Base-by-base conservation (phyloP, 192 early-diverging fungal species). In the Cetraspora pellucida region DNA sequence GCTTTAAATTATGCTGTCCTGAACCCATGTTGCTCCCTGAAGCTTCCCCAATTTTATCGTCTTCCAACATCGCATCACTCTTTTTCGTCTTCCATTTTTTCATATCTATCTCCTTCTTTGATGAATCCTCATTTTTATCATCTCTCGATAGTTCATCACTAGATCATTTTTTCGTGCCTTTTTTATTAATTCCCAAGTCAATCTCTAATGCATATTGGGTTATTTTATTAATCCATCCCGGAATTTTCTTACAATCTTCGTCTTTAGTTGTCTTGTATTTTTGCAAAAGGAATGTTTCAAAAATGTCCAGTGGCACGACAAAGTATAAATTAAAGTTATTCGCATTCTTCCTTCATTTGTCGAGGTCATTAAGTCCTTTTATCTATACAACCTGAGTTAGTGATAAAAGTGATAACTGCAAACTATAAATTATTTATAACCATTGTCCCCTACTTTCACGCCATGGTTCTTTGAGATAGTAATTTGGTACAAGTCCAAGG, bases 131-230 rank as follows among this genome's bases (percentile, higher is more conserved):
- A 25, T 14, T 63, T 0, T 27, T 9, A 16, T 52, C 17, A 19
- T 9, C 17, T 52, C 17, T 9, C 10, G 17, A 52, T 19, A 52
- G 2, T 2, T 2, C 17, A 52, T 52, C 17, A 52, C 49, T 52
- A 52, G 49, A 52, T 52, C 17, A 9, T 52, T 52, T 52, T 52
- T 16, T 52, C 17, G 17, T 9, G 49, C 10, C 17, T 16, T 52
- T 49, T 0, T 49, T 10, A 13, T 19, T 49, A 37, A 37, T 37
- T 37, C 5, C 66, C 9, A 68, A 44, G 31, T 47, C 45, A 19
- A 68, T 47, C 7, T 68, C 45, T 21, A 68, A 27, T 45, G 7
- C 66, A 68, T 68, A 68, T 68, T 68, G 66, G 6, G 66, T 37
- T 46, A 68, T 65, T 65, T 65, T 14, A 30, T 65, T 30, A 65